Base-by-base conservation (phyloP, 2,329 filamentous ascomycete species). In the Fusarium falciforme region DNA sequence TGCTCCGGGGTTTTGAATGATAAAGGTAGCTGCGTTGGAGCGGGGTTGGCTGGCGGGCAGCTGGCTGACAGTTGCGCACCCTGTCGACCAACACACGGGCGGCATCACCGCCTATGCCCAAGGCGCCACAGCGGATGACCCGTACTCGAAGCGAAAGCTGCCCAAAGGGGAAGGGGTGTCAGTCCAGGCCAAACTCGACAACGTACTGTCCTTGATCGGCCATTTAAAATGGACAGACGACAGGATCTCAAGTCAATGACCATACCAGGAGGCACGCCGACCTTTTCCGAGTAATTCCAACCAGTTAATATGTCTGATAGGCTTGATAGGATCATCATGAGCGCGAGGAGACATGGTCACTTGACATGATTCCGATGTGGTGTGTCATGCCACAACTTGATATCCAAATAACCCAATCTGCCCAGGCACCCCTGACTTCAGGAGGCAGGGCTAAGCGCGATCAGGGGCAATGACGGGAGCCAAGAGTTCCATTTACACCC, bases 391-490 rank as follows among this genome's bases (percentile, higher is more conserved):
- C 29, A 36, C 35, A 36, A 63, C 47, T 27, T 20, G 59, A 66
- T 71, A 44, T 54, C 35, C 29, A 12, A 65, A 14, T 29, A 6
- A 22, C n/a, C 36, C 22, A 47, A 12, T 14, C 31, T 22, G 64
- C 49, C 33, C 14, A 54, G 31, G 31, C 36, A 27, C 31, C 44
- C 65, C 72, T 72, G 68, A 72, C 72, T 74, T 74, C 72, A 74
- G 61, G 72, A 54, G 27, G 59, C 20, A 47, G 22, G 59, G 35
- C 6, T 20, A 44, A 35, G 20, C 22, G 16, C 17, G 16, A 22
- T 36, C 22, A 57, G 35, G 35, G 47, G 22, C 27, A 29, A 35
- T 12, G 25, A 1, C 27, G 49, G n/a, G 49, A 31, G 49, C 47
- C 49, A 54, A 54, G 49, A 54, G 6, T 31, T 33, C 27, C 17